Conservation (phyloP, 2,329 filamentous ascomycete genomes). For the Ceratocystis cacaofunesta region DNA sequence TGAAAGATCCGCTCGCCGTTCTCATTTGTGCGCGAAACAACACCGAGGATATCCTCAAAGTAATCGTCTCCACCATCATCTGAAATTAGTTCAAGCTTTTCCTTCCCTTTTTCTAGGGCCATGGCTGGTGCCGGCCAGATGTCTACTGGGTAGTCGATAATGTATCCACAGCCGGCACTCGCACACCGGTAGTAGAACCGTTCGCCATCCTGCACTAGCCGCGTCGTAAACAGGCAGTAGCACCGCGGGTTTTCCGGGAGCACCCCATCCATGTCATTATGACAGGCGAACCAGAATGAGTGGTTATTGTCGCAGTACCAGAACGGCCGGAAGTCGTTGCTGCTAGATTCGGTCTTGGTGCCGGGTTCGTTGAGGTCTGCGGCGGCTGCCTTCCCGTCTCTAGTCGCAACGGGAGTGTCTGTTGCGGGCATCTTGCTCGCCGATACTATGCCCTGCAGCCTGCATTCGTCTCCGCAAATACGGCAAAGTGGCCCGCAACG, state of each 20-base stretch:
- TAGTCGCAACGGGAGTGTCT: not conserved
- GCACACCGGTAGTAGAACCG: conserved; percentile 14
- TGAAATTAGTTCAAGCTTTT: conserved; percentile 1
- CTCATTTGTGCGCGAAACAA: not conserved
- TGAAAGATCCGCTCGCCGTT: not conserved
- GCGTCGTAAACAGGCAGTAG: conserved; percentile 14
- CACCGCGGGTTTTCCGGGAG: conserved; percentile 16
- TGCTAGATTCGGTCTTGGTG: no score
- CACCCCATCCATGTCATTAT: conserved; percentile 13
- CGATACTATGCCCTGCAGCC: not conserved
- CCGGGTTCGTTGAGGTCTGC: not conserved
- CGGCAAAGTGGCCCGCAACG: conserved; percentile 12
- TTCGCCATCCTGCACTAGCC: not conserved
- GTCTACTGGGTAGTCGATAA: conserved; percentile 7
- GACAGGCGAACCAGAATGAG: conserved; percentile 4
- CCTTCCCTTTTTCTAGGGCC: not conserved
- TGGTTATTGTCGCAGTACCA: conserved; percentile 11
- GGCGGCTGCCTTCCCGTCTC: not conserved
- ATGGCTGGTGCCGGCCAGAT: not conserved
- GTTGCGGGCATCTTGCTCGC: not conserved
- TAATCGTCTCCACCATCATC: conserved; percentile 15
- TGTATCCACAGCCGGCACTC: conserved; percentile 12
- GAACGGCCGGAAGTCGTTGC: not conserved
- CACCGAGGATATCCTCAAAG: conserved; percentile 13
- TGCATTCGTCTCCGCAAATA: conserved; percentile 9